phyloP scores from a whole-genome alignment of 1,139 yeast species.

The Saccharomyces hybrid region DNA sequence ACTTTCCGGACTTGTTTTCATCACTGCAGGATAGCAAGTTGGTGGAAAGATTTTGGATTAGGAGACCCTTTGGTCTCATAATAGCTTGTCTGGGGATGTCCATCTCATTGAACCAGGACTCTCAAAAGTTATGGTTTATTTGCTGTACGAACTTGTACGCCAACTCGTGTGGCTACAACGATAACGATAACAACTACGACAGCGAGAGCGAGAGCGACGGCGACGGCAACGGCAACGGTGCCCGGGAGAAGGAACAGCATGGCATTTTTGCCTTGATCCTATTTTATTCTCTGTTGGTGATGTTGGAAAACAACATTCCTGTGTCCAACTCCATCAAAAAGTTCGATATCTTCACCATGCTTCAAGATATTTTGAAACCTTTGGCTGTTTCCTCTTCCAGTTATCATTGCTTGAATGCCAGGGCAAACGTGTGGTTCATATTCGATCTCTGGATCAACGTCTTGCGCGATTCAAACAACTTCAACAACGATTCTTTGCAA shows the following conservation, averaged over 20 bases:
- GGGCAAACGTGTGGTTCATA: conserved; percentile 4
- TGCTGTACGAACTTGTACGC: neutral
- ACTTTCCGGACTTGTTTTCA: neutral
- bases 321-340: neutral
- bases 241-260: neutral
- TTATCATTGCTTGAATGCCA: neutral
- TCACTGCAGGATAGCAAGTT: neutral
- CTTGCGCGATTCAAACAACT: neutral
- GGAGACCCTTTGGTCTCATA: neutral
- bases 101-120: neutral
- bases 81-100: neutral
- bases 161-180: neutral
- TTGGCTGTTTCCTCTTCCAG: neutral
- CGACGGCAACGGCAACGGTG: neutral
- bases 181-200: neutral
- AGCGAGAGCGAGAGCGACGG: neutral
- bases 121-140: neutral
- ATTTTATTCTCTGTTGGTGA: neutral
- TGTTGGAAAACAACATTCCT: neutral
- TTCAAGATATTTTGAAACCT: neutral
- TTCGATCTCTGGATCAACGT: conserved; percentile 9
- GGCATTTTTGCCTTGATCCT: neutral
- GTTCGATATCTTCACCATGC: neutral
- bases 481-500: conserved; percentile 2
- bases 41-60: neutral